A percentile compares a stretch with the other conserved stretches of the same genome.
These are phyloP conservation scores for Geoglossum glabrum DNA, from an alignment of 495 filamentous ascomycete genomes.

Conservation along the genomic window DNA sequence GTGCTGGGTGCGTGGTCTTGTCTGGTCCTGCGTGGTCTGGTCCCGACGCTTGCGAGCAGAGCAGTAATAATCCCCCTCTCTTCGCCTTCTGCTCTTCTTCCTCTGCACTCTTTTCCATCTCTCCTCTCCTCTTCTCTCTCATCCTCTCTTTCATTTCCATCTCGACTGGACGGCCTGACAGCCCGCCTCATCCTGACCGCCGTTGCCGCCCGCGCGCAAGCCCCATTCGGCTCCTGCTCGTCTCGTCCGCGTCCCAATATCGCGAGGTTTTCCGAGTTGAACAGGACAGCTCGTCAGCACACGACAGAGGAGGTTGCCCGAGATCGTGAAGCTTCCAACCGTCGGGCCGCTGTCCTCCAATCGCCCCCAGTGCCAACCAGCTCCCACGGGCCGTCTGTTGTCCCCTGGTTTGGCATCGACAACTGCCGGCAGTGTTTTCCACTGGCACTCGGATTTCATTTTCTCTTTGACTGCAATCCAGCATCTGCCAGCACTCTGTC, in stretches of 20 bases:
- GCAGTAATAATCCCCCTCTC: slow-evolving; percentile 4
- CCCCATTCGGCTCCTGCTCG: neutral
- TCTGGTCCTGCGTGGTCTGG: slow-evolving; percentile 1
- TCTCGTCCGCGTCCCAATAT: slow-evolving; percentile 1
- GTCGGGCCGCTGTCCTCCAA: neutral
- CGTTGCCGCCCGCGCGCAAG: neutral
- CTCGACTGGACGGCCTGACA: neutral
- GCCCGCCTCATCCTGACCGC: neutral
- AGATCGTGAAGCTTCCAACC: neutral
- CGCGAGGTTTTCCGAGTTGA: neutral
- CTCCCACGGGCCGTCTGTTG: neutral
- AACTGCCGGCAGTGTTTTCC: neutral
- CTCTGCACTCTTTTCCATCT: slow-evolving; percentile 8
- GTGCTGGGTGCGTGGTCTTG: neutral
- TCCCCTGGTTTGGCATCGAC: too few species aligned
- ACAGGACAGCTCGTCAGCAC: neutral
- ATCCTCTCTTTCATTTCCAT: slow-evolving; percentile 3
- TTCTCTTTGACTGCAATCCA: neutral
- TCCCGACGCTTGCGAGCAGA: neutral
- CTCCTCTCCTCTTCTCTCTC: slow-evolving; percentile 8
- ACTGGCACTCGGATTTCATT: neutral
- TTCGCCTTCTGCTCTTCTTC: slow-evolving; percentile 8
- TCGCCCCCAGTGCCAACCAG: neutral
- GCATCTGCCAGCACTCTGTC: neutral
- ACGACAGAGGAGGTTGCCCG: neutral